These are phyloP conservation scores for Rhodotorula paludigena DNA, from an alignment of 768 basidiomycete species.

Conservation along the genomic window DNA sequence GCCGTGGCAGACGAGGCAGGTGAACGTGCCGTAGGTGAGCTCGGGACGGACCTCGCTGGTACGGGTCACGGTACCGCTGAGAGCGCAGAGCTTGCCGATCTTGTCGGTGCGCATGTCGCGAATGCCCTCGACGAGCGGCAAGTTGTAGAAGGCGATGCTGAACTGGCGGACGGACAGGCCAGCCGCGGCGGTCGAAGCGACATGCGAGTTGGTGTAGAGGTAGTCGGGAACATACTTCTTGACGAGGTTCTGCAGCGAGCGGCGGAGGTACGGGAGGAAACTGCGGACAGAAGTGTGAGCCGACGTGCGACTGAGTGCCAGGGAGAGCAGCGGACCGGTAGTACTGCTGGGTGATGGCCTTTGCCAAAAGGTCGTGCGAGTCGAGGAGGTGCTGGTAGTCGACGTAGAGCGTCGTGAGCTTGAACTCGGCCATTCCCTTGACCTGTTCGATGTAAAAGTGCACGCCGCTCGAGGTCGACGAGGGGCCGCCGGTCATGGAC, in stretches of 20 bases:
- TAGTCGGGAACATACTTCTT: slow-evolving; percentile 87
- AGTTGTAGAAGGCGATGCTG: slow-evolving; percentile 87
- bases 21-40: slow-evolving; percentile 84
- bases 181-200: slow-evolving; percentile 60
- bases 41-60: slow-evolving; percentile 97
- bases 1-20: slow-evolving; percentile 81
- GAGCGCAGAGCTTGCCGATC: slow-evolving; percentile 89
- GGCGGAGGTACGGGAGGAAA: slow-evolving; percentile 87
- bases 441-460: slow-evolving; percentile 62
- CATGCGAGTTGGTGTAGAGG: slow-evolving; percentile 87
- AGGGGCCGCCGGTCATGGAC: slow-evolving; percentile 40
- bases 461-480: slow-evolving; percentile 7
- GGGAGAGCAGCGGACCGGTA: slow-evolving; percentile 57
- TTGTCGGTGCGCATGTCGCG: slow-evolving; percentile 86
- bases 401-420: slow-evolving; percentile 91
- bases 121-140: slow-evolving; percentile 86
- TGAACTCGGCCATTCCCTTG: slow-evolving; percentile 88
- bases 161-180: slow-evolving; percentile 91
- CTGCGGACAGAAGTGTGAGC: slow-evolving; percentile 37
- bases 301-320: too few species aligned
- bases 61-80: slow-evolving; percentile 93
- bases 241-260: slow-evolving; percentile 83
- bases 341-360: slow-evolving; percentile 89
- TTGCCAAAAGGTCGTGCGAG: slow-evolving; percentile 85
- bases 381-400: slow-evolving; percentile 87